Evolutionary conservation across 495 filamentous ascomycete species (phyloP), one percentile per base, ranked within the genome.

Genomic region (Penicillium roqueforti): DNA sequence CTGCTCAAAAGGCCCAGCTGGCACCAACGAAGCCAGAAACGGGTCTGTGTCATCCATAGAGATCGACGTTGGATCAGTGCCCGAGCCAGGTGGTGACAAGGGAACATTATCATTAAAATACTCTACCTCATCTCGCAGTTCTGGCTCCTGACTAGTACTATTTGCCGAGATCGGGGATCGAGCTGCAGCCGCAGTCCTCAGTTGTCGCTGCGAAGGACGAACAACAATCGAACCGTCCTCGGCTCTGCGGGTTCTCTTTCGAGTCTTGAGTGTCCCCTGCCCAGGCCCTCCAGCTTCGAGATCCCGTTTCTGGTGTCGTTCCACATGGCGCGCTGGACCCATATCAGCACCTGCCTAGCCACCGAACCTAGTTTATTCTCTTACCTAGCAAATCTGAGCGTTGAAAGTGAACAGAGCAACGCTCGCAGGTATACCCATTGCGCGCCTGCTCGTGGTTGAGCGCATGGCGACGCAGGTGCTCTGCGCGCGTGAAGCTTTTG

Each of bases 251-350:
- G 79, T 78, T 44, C 82, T 63, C 52, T 85, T 85, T 31, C 82
- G 69, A 1, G 82, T 85, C n/a, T 82, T 79, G 47, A 85, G 58
- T 25, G 80, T 66, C 1, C 82, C 82, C 41, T 73, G 62, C 0
- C 82, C 82, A 42, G 77, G 75, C 1, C 81, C 82, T 0, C 81
- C 82, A 20, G 81, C 81, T 64, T 83, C 79, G 46, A 76, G 76
- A 56, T 85, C 82, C 53, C 81, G 81, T 63, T 83, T 78, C 31
- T 70, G 71, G 59, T 85, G 82, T 6, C 82, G 78, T 37, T 70
- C 66, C 72, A 83, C 80, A 57, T 85, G 82, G 53, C 82, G 70
- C 29, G 79, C 82, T 82, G 51, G 40, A 47, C n/a, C 6, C 16
- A 50, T 65, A 51, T 65, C 38, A 61, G 65, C 55, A 49, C 0